Conservation (phyloP, 495 filamentous ascomycete species). For the Lasiosphaeria miniovina region DNA sequence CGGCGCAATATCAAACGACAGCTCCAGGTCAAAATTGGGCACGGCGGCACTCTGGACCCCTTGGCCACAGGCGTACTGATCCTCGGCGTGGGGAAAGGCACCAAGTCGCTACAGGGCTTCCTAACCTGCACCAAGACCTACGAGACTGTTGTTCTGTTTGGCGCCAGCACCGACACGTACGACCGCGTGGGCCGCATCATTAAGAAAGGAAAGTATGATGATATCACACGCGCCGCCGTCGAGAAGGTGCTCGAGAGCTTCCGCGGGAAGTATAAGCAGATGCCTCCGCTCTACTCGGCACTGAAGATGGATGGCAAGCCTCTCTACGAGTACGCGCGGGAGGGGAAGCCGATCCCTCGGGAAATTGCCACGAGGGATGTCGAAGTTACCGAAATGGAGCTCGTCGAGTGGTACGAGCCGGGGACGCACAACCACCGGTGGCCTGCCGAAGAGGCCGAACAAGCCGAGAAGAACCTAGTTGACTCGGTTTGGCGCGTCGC, state of each 20-base stretch:
- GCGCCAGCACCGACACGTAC: slow-evolving; percentile 89
- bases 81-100: slow-evolving; percentile 81
- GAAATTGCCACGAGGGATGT: slow-evolving; percentile 81
- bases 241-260: slow-evolving; percentile 74
- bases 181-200: slow-evolving; percentile 81
- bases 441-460: slow-evolving; percentile 70
- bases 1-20: slow-evolving; percentile 49
- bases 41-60: slow-evolving; percentile 94
- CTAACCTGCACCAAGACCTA: slow-evolving; percentile 89
- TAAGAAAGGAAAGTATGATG: slow-evolving; percentile 65
- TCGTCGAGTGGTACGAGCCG: slow-evolving; percentile 84
- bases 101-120: slow-evolving; percentile 74
- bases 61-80: slow-evolving; percentile 91
- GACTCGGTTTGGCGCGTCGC: slow-evolving; percentile 62
- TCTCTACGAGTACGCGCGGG: slow-evolving; percentile 92
- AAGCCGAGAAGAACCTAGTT: slow-evolving; percentile 67
- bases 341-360: slow-evolving; percentile 75
- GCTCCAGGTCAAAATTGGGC: slow-evolving; percentile 85
- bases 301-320: slow-evolving; percentile 86
- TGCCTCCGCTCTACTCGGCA: slow-evolving; percentile 88
- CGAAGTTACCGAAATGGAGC: slow-evolving; percentile 67
- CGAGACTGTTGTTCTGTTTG: slow-evolving; percentile 84
- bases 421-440: slow-evolving; percentile 70
- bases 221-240: slow-evolving; percentile 73
- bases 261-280: slow-evolving; percentile 84